Conservation (phyloP, 2,329 filamentous ascomycete species). For the Plenodomus tracheiphilus region DNA sequence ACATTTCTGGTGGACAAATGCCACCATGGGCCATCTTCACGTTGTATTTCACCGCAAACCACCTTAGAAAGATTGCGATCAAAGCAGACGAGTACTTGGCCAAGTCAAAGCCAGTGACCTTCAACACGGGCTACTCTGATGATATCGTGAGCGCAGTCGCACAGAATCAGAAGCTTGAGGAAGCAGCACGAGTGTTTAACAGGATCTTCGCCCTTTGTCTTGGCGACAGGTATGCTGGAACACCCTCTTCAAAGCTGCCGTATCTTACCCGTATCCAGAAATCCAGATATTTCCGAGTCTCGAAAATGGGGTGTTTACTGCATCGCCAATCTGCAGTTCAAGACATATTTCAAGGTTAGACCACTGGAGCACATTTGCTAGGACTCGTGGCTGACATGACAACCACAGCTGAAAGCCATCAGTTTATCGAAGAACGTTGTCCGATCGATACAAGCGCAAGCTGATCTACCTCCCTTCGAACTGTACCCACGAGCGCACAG, state of each 20-base stretch:
- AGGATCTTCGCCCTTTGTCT: constrained; percentile 89
- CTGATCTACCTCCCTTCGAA: constrained; percentile 79
- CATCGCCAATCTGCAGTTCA: constrained; percentile 92
- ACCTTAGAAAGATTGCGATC: constrained; percentile 85
- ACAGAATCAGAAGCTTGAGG: constrained; percentile 83
- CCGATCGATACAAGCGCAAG: constrained; percentile 74
- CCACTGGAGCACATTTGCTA: neutral
- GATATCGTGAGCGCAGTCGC: constrained; percentile 69
- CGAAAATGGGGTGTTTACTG: constrained; percentile 98
- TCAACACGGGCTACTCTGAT: constrained; percentile 67
- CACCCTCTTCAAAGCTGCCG: constrained; percentile 6
- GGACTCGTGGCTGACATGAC: constrained; percentile 4
- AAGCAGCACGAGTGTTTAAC: constrained; percentile 88
- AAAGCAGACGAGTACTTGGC: constrained; percentile 75
- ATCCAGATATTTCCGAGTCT: constrained; percentile 75
- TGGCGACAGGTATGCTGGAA: constrained; percentile 71
- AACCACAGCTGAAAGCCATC: constrained; percentile 72
- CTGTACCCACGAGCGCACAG: constrained; percentile 86
- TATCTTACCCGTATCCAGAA: constrained; percentile 55
- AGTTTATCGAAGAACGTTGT: constrained; percentile 89
- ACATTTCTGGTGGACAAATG: constrained; percentile 76
- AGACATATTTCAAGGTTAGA: constrained; percentile 86
- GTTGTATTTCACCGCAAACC: constrained; percentile 84
- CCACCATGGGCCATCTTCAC: constrained; percentile 92
- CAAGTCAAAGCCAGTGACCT: constrained; percentile 52